Base-by-base conservation (phyloP, 192 early-diverging fungal genomes). In the Coemansia sp. region DNA sequence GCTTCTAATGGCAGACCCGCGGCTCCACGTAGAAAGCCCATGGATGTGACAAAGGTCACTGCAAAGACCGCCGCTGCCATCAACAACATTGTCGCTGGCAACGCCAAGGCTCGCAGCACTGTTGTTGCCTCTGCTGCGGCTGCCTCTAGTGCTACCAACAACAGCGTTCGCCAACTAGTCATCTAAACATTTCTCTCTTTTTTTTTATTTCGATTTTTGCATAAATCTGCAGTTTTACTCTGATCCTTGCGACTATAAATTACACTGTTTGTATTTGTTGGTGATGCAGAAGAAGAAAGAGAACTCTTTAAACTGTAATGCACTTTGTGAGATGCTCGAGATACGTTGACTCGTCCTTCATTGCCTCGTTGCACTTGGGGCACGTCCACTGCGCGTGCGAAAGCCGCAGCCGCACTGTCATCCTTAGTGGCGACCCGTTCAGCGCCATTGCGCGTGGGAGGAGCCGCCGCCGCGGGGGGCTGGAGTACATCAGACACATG, bases 61-160 rank as follows among this genome's bases (percentile, higher is more conserved):
- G 78, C 78, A 19, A 71, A 71, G 59, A 80, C 78, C 12, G 73
- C 72, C 10, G 78, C 72, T 1, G 78, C 78, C 10, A 63, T 80
- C 36, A 80, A 80, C 59, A 74, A 73, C 65, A 74, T 80, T 40
- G 78, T 80, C 37, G 72, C 78, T 15, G 45, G 65, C 35, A 75
- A 75, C 32, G 65, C 72, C 40, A 80, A 75, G 68, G 68, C 68
- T 49, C 72, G 78, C 53, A 54, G 64, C 29, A 47, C 60, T 15
- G 49, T 56, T 12, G 59, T 65, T 17, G 20, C 73, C 7, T n/a
- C 58, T 20, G 58, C 67, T 17, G 38, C 62, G 38, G 59, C 60
- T 11, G 41, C 49, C 41, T 56, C 22, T 63, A 53, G 25, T 10
- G 22, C 27, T 27, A 27, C 47, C 6, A 53, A 53, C 17, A 53